Evolutionary conservation across 441 rosid species (phyloP).

Genomic region (Jatropha multifida): DNA sequence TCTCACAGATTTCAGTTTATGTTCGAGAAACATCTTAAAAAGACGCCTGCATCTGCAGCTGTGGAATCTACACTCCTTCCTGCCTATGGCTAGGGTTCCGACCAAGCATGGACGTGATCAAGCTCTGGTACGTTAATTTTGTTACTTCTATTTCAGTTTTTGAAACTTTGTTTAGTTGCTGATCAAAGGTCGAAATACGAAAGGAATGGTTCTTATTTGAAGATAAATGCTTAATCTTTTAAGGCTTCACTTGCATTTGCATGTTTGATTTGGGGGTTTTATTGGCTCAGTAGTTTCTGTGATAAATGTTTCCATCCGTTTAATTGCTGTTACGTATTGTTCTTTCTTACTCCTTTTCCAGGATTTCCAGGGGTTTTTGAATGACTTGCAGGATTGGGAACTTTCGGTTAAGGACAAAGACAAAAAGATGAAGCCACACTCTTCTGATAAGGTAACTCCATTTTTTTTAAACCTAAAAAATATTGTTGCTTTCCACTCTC

Average conservation of each 20-base stretch:
- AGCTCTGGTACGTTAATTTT: constrained; percentile 44
- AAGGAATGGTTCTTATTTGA: background rate
- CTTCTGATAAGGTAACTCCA: constrained; percentile 38
- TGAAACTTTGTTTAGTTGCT: background rate
- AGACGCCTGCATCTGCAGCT: background rate
- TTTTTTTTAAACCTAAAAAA: background rate
- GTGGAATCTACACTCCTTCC: background rate
- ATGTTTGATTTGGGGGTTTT: background rate
- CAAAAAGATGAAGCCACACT: constrained; percentile 54
- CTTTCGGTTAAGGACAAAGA: constrained; percentile 56
- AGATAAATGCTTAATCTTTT: background rate
- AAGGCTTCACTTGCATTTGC: background rate
- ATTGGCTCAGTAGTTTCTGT: background rate
- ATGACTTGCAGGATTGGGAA: constrained; percentile 98
- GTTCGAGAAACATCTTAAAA: constrained; percentile 31
- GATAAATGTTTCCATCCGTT: background rate
- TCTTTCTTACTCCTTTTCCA: constrained; percentile 30
- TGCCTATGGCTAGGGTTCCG: constrained; percentile 40
- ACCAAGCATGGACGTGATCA: constrained; percentile 68
- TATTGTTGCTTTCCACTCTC: background rate
- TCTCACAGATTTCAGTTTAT: background rate
- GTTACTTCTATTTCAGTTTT: background rate
- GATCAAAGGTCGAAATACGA: background rate
- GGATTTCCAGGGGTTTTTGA: constrained; percentile 91
- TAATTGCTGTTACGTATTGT: constrained; percentile 11